A percentile compares a stretch with the other conserved stretches of the same genome.
These are phyloP conservation scores for Ophioceras dolichostomum DNA, from an alignment of 2,329 filamentous ascomycete genomes.

Conservation along the genomic window DNA sequence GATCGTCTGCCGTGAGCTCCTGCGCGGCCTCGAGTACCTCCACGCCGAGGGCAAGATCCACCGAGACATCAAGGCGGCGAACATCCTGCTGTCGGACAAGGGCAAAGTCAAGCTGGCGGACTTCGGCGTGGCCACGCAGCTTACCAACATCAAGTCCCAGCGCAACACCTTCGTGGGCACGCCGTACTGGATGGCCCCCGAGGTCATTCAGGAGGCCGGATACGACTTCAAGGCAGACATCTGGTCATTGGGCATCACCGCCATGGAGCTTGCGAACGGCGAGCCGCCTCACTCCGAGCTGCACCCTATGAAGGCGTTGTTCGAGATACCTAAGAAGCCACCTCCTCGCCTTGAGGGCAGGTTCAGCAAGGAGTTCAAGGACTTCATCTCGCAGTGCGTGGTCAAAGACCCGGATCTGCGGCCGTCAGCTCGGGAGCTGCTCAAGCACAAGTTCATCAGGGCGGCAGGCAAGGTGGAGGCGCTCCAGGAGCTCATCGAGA, in stretches of 20 bases:
- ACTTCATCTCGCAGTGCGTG: constrained; percentile 82
- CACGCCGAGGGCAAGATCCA: constrained; percentile 94
- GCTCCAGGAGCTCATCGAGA: constrained; percentile 74
- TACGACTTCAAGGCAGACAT: constrained; percentile 87
- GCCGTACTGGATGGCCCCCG: constrained; percentile 94
- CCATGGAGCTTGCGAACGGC: constrained; percentile 78
- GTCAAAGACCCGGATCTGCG: constrained; percentile 83
- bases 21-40: constrained; percentile 83
- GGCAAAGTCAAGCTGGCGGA: constrained; percentile 94
- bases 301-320: constrained; percentile 89
- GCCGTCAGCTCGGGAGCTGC: constrained; percentile 73
- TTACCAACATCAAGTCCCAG: constrained; percentile 96
- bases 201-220: constrained; percentile 79
- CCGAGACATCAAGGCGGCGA: constrained; percentile 92
- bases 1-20: constrained; percentile 83
- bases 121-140: constrained; percentile 91
- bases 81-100: constrained; percentile 79
- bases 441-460: constrained; percentile 81
- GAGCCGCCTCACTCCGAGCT: constrained; percentile 79
- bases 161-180: constrained; percentile 96
- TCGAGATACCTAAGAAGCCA: constrained; percentile 79
- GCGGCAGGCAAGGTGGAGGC: constrained; percentile 79
- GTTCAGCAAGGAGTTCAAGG: constrained; percentile 85
- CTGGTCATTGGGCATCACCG: constrained; percentile 86
- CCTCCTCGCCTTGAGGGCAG: constrained; percentile 75